A percentile compares a stretch with the other conserved stretches of the same genome.
These are phyloP conservation scores for Venturia effusa DNA, from an alignment of 2,329 filamentous ascomycete species.

Conservation along the genomic window DNA sequence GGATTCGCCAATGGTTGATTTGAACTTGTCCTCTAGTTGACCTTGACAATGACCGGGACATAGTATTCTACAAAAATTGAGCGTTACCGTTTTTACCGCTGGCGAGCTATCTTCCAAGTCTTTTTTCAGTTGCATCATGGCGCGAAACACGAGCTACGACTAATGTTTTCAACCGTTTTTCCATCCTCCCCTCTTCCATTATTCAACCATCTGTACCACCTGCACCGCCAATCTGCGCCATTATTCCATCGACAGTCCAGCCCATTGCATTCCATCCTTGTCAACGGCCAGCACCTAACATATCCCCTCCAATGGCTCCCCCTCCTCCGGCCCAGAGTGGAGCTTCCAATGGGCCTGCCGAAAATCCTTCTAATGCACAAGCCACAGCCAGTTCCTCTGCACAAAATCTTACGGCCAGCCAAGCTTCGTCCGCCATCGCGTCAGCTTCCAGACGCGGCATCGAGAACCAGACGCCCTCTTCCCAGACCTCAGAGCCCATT, in stretches of 20 bases:
- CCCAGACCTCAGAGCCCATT: not conserved
- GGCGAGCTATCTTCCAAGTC: too few relatives aligned
- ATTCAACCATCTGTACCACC: not conserved
- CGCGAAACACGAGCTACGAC: too few relatives aligned
- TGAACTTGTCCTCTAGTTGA: too few relatives aligned
- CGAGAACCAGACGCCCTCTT: not conserved
- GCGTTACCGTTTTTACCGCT: too few relatives aligned
- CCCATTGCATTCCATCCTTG: not conserved
- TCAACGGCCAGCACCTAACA: not conserved
- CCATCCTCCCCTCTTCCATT: not conserved
- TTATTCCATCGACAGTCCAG: not conserved
- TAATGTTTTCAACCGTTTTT: not conserved
- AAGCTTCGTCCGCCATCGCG: not conserved
- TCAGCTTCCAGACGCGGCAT: slow-evolving; percentile 3
- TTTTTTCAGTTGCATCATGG: not conserved
- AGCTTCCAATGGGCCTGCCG: not conserved
- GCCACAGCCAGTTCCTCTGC: slow-evolving; percentile 1
- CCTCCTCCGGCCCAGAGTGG: not conserved
- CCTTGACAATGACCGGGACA: too few relatives aligned
- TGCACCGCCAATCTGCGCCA: not conserved
- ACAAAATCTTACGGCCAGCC: not conserved
- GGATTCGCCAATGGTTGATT: too few relatives aligned
- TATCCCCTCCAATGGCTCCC: not conserved
- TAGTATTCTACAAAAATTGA: too few relatives aligned
- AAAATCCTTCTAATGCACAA: slow-evolving; percentile 1